These are phyloP conservation scores for Diaporthe amygdali DNA, from an alignment of 2,329 filamentous ascomycete genomes.

Conservation along the genomic window DNA sequence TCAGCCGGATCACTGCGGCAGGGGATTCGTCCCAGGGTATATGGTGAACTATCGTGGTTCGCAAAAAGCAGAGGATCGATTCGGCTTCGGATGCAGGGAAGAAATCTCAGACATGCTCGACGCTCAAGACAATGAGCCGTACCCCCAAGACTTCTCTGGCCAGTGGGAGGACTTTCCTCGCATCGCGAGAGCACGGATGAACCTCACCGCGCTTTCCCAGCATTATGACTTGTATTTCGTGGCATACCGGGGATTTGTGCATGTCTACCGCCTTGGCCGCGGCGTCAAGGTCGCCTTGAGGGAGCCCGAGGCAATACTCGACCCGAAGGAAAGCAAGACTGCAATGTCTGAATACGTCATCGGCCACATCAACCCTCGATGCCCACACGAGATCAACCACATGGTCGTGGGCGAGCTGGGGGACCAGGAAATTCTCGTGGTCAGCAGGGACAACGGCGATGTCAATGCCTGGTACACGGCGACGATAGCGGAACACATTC, in stretches of 20 bases:
- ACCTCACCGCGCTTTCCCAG: constrained; percentile 64
- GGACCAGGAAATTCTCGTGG: constrained; percentile 69
- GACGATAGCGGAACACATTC: constrained; percentile 52
- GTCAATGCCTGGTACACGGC: constrained; percentile 72
- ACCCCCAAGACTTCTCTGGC: constrained; percentile 17
- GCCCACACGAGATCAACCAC: constrained; percentile 71
- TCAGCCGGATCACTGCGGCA: background rate
- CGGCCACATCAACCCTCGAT: constrained; percentile 35
- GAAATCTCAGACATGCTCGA: constrained; percentile 9
- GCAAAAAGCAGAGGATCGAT: constrained; percentile 14
- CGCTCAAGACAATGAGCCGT: background rate
- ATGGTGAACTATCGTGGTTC: constrained; percentile 7
- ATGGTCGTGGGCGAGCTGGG: constrained; percentile 73
- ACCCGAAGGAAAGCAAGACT: constrained; percentile 13
- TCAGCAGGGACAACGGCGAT: constrained; percentile 77
- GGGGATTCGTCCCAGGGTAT: constrained; percentile 12
- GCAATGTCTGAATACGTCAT: constrained; percentile 12
- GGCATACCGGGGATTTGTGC: constrained; percentile 61
- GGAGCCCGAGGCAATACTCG: constrained; percentile 55
- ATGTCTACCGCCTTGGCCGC: constrained; percentile 58
- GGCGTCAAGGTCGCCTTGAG: constrained; percentile 53
- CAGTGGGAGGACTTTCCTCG: constrained; percentile 31
- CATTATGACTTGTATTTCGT: constrained; percentile 67
- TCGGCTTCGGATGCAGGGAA: background rate
- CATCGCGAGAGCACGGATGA: constrained; percentile 47